These are phyloP conservation scores for Spizellomyces punctatus DNA, from an alignment of 192 early-diverging fungal genomes.

Conservation along the genomic window DNA sequence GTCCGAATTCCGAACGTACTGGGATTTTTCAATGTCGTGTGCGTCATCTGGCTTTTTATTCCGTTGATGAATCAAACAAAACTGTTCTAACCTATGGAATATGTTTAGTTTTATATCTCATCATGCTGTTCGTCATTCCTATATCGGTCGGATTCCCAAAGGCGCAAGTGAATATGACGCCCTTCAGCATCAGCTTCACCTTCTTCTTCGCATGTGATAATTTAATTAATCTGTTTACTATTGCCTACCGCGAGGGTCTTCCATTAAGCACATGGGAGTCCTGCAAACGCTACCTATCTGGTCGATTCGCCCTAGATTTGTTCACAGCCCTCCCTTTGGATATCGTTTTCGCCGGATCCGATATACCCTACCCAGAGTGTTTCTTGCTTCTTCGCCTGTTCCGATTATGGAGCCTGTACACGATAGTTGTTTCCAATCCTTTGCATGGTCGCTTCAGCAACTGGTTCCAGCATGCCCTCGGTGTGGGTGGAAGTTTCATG, in stretches of 20 bases:
- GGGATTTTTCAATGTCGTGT: constrained; percentile 46
- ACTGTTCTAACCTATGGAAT: not conserved
- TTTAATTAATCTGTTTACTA: not conserved
- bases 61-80: no score
- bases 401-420: constrained; percentile 8
- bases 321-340: constrained; percentile 40
- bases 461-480: constrained; percentile 28
- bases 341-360: constrained; percentile 29
- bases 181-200: constrained; percentile 28
- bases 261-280: not conserved
- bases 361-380: no score
- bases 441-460: constrained; percentile 19
- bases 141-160: constrained; percentile 19
- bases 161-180: constrained; percentile 10
- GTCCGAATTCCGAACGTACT: constrained; percentile 28
- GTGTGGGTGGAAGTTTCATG: constrained; percentile 44
- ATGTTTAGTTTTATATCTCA: not conserved
- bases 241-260: not conserved
- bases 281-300: constrained; percentile 9
- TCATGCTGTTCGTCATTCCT: not conserved
- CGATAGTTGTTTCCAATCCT: constrained; percentile 32
- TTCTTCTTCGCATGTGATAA: not conserved
- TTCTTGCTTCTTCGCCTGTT: constrained; percentile 23
- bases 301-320: constrained; percentile 29
- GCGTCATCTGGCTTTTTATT: not conserved